phyloP scores from a whole-genome alignment of 192 early-diverging fungal genomes.

The Kappamyces sp. region DNA sequence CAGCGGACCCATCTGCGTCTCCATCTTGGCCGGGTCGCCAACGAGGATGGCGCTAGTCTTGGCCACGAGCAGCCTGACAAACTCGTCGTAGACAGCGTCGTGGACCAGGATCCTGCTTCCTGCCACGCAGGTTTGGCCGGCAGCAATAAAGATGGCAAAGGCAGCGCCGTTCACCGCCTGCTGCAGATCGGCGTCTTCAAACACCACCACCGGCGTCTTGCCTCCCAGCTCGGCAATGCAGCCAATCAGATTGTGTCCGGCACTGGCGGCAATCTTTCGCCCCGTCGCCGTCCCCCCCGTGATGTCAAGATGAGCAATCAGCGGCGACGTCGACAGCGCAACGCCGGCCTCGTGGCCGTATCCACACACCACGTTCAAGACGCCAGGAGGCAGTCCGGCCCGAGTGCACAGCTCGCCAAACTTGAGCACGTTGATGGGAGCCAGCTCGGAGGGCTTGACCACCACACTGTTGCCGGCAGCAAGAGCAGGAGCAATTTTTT shows the following conservation, averaged over 20 bases:
- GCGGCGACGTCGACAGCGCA: conserved; percentile 49
- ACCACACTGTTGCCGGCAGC: conserved; percentile 72
- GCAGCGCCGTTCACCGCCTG: conserved; percentile 38
- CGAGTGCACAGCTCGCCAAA: conserved; percentile 25
- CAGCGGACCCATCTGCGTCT: conserved; percentile 72
- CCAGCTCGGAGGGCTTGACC: conserved; percentile 55
- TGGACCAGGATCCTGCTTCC: conserved; percentile 44
- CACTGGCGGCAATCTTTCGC: conserved; percentile 18
- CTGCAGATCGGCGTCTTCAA: conserved; percentile 37
- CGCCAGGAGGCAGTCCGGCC: conserved; percentile 58
- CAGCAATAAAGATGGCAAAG: conserved; percentile 34
- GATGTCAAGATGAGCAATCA: conserved; percentile 67
- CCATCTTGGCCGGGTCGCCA: conserved; percentile 66
- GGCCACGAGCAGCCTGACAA: conserved; percentile 42
- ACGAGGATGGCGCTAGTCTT: conserved; percentile 54
- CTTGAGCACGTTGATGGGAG: conserved; percentile 32
- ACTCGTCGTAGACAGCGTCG: conserved; percentile 27
- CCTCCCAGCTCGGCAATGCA: conserved; percentile 54
- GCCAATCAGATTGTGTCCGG: conserved; percentile 60
- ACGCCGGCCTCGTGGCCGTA: conserved; percentile 52
- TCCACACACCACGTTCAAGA: conserved; percentile 60
- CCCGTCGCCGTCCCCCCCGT: conserved; percentile 48
- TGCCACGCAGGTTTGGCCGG: conserved; percentile 42
- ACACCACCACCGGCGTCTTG: conserved; percentile 47
- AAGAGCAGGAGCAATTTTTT: conserved; percentile 68